Evolutionary conservation across 352 stramenopile species (phyloP).

Genomic region (Pythium monospermum): DNA sequence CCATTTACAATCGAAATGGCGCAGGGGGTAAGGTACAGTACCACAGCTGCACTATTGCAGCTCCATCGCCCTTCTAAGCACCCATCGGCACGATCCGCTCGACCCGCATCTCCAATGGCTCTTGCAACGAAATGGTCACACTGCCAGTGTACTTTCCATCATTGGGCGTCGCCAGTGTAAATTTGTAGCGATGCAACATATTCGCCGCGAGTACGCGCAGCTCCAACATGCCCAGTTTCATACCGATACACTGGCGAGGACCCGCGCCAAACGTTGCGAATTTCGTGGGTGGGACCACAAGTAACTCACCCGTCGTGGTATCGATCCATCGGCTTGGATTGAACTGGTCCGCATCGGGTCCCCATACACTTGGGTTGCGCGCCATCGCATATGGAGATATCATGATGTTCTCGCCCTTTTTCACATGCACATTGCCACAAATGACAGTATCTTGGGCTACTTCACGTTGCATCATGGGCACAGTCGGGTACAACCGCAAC

Average conservation of each 20-base stretch:
- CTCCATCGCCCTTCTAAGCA: no score
- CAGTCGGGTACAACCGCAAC: slow-evolving; percentile 50
- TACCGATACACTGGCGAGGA: slow-evolving; percentile 37
- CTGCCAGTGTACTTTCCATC: slow-evolving; percentile 3
- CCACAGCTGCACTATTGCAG: no score
- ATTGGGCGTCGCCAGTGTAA: slow-evolving; percentile 1
- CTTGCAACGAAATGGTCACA: background rate
- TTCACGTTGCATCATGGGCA: slow-evolving; percentile 57
- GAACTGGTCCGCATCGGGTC: slow-evolving; percentile 44
- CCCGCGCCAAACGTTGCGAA: slow-evolving; percentile 40
- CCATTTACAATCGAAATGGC: no score
- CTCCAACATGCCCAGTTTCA: slow-evolving; percentile 44
- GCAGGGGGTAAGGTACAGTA: no score
- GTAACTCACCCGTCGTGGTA: background rate
- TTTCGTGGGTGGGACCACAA: slow-evolving; percentile 9
- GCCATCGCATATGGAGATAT: slow-evolving; percentile 31
- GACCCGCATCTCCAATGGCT: no score
- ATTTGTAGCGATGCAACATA: slow-evolving; percentile 4
- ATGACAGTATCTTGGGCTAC: slow-evolving; percentile 48
- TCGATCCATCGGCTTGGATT: slow-evolving; percentile 55
- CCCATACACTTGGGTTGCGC: slow-evolving; percentile 33
- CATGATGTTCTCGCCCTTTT: slow-evolving; percentile 19
- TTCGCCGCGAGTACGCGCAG: slow-evolving; percentile 13
- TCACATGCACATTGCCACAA: slow-evolving; percentile 22
- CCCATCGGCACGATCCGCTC: no score